Base-by-base conservation (phyloP, 225 moss, liverwort and hornwort species). In the Takakia lepidozioides region DNA sequence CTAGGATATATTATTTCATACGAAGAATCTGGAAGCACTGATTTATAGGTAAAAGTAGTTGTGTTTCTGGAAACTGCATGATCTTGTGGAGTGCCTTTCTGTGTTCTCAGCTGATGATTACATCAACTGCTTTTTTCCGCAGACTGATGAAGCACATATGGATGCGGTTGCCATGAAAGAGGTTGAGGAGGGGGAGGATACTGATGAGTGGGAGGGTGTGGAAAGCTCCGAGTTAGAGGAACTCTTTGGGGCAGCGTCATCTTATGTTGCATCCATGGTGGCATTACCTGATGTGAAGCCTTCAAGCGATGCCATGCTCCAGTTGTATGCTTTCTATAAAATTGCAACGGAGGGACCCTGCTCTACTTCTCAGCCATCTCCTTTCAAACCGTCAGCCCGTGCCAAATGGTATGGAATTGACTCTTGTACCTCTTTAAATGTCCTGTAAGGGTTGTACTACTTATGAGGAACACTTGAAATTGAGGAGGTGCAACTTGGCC, bases 121-220 rank as follows among this genome's bases (percentile, higher is more conserved):
- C 32, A 32, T 32, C 32, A 32, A 32, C 11, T 7, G 32, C 32
- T 32, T 32, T 32, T 32, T 2, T 14, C 27, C 6, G 28, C 32
- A 32, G 32, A 32, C 32, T 1, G 32, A 32, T 5, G 30, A 32
- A 32, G 32, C 8, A 32, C 32, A 32, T 11, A 30, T 9, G 26
- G 49, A 50, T 10, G 25, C 3, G 13, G n/a, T 10, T 25, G 27
- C 13, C 17, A 30, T 26, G 49, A 32, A 32, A 32, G 32, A 11
- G 32, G 11, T 26, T 39, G 63, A 56, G 52, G 75, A 84, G 49
- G 57, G 83, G 1, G 84, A 83, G 10, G 93, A 93, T 63, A 84
- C 81, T 29, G 98, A 99, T 43, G 98, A 91, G 34, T 99, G 98
- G 98, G 98, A 99, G 72, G 91, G 98, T 44, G 87, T 99, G 27